These are phyloP conservation scores for Cyamopsis tetragonoloba DNA, from an alignment of 306 rosid species.

Conservation along the genomic window DNA sequence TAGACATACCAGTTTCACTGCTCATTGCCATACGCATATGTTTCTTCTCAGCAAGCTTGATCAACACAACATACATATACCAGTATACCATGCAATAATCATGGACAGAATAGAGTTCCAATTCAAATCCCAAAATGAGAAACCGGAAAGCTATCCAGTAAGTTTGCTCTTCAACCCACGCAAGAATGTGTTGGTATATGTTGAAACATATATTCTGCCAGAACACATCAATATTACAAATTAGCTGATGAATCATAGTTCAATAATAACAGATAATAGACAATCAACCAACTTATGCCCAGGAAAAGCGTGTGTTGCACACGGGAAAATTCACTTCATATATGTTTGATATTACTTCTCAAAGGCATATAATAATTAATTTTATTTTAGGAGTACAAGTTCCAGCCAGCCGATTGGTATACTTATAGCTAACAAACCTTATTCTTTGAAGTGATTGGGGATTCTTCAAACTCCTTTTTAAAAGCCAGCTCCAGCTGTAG, in stretches of 20 bases:
- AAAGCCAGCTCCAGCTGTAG: constrained; percentile 81
- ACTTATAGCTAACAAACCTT: constrained; percentile 50
- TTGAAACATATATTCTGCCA: constrained; percentile 68
- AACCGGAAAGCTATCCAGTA: constrained; percentile 94
- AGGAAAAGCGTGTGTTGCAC: not conserved
- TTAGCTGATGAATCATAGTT: constrained; percentile 10
- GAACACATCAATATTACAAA: constrained; percentile 29
- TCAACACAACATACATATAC: constrained; percentile 70
- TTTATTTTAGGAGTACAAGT: constrained; percentile 7
- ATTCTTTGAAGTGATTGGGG: constrained; percentile 38
- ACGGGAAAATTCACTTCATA: not conserved
- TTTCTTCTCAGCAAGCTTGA: constrained; percentile 78
- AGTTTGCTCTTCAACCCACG: constrained; percentile 95
- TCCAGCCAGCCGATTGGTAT: not conserved
- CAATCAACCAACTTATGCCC: constrained; percentile 7
- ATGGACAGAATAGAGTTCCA: constrained; percentile 82
- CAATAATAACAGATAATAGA: not conserved
- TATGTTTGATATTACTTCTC: constrained; percentile 21
- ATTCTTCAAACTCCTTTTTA: constrained; percentile 67
- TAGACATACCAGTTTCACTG: constrained; percentile 55
- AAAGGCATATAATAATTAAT: not conserved
- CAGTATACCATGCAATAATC: constrained; percentile 98
- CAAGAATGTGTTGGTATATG: constrained; percentile 75
- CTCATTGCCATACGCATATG: constrained; percentile 54
- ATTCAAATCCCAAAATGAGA: constrained; percentile 85